Base-by-base conservation (phyloP, 2,329 filamentous ascomycete genomes). In the Dothidotthia symphoricarpi region DNA sequence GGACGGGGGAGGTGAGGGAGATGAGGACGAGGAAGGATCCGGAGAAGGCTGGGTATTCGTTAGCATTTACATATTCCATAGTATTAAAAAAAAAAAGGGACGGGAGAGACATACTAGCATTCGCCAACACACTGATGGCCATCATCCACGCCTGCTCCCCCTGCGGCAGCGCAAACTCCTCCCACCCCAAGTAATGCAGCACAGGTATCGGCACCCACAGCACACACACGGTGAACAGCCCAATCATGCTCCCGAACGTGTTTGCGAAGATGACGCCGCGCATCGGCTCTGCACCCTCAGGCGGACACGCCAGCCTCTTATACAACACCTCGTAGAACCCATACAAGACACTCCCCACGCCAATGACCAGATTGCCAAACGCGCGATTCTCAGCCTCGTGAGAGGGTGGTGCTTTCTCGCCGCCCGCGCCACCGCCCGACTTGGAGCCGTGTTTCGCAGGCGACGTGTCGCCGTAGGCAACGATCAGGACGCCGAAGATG, bases 261-360 rank as follows among this genome's bases (percentile, higher is more conserved):
- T 95, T 97, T 57, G 93, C 90, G 55, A 98, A 97, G 43, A 97
- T 83, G 75, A 95, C 93, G 54, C 89, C 90, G n/a, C 90, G 82
- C n/a, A 79, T 81, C 0, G 93, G 81, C 28, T 80, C 84, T 36
- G 83, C 86, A 33, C 89, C 90, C 51, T 96, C 90, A 0, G 93
- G 93, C 9, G 93, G 93, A 63, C 93, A 98, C 11, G 91, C 91
- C 43, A 83, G 82, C 43, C 84, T 83, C 75, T 98, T 98, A 73
- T 98, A 98, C 26, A 98, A 69, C 5, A 98, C 93, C 68, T 98
- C 93, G 68, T 98, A 98, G 31, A 98, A 82, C 1, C 93, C 93
- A 66, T 98, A 98, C 13, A 98, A 76, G 6, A 98, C 83, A 50
- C 86, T 93, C 8, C 93, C 93, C 16, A 88, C 69, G 24, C 91